Evolutionary conservation across 768 basidiomycete species (phyloP).

Genomic region (Scleroderma citrinum): DNA sequence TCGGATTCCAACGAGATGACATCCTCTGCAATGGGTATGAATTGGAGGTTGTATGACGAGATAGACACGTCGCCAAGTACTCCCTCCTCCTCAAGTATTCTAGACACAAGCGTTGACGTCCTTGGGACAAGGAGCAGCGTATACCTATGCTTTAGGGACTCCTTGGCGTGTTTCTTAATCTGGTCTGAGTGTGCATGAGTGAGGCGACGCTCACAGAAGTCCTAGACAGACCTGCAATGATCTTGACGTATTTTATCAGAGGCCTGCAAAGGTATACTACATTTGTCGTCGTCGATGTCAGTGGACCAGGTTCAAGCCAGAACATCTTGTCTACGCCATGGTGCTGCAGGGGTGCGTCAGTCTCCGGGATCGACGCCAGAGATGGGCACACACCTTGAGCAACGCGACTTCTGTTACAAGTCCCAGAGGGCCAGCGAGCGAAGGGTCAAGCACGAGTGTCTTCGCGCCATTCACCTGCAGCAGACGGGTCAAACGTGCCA

Average conservation of each 20-base stretch:
- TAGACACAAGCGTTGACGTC: constrained; percentile 76
- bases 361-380: not conserved
- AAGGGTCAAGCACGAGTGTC: constrained; percentile 89
- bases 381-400: constrained; percentile 67
- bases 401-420: constrained; percentile 92
- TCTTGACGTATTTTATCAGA: constrained; percentile 75
- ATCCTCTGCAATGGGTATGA: constrained; percentile 91
- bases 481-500: not conserved
- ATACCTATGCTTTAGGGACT: constrained; percentile 74
- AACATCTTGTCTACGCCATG: constrained; percentile 99
- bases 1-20: constrained; percentile 88
- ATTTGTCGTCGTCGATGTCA: constrained; percentile 78
- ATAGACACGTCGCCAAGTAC: constrained; percentile 92
- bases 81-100: constrained; percentile 93
- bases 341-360: constrained; percentile 49
- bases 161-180: constrained; percentile 72
- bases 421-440: constrained; percentile 86
- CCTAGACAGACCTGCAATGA: constrained; percentile 71
- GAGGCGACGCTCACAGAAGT: not conserved
- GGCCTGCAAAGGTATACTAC: constrained; percentile 93
- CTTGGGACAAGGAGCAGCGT: constrained; percentile 86
- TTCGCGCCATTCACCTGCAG: constrained; percentile 85
- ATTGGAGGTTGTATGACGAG: constrained; percentile 83
- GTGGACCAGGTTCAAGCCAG: constrained; percentile 90
- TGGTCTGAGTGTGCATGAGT: constrained; percentile 60